These are phyloP conservation scores for Talaromyces amestolkiae DNA, from an alignment of 2,329 filamentous ascomycete genomes.

Conservation along the genomic window DNA sequence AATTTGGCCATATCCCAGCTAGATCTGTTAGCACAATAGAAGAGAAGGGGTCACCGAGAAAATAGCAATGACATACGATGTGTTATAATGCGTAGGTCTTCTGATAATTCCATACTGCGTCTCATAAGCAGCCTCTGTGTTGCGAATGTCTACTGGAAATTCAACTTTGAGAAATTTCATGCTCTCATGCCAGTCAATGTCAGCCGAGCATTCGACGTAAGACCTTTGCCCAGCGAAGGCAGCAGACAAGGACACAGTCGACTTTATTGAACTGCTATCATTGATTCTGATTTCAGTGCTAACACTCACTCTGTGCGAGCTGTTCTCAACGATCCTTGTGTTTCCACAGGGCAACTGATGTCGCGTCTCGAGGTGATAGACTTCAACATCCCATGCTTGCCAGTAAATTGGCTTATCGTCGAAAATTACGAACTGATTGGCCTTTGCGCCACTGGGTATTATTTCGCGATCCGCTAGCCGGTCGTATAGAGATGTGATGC, in stretches of 20 bases:
- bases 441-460: conserved; percentile 68
- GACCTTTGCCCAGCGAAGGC: conserved; percentile 63
- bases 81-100: conserved; percentile 96
- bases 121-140: conserved; percentile 91
- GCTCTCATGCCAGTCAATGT: conserved; percentile 92
- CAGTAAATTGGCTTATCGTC: conserved; percentile 97
- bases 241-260: conserved; percentile 77
- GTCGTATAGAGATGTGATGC: conserved; percentile 82
- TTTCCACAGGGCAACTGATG: conserved; percentile 68
- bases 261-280: conserved; percentile 78
- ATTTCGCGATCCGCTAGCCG: conserved; percentile 70
- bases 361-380: conserved; percentile 86
- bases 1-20: conserved; percentile 97
- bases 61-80: conserved; percentile 54
- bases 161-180: conserved; percentile 99
- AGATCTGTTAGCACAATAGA: conserved; percentile 11
- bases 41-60: neutral
- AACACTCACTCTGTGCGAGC: conserved; percentile 74
- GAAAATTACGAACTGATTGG: conserved; percentile 89
- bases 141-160: conserved; percentile 88
- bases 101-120: conserved; percentile 87
- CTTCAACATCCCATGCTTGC: conserved; percentile 98
- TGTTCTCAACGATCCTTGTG: conserved; percentile 68
- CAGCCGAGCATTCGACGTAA: conserved; percentile 74
- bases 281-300: conserved; percentile 84